Evolutionary conservation across 2,329 filamentous ascomycete genomes (phyloP).

Genomic region (Phyllosticta citriasiana): DNA sequence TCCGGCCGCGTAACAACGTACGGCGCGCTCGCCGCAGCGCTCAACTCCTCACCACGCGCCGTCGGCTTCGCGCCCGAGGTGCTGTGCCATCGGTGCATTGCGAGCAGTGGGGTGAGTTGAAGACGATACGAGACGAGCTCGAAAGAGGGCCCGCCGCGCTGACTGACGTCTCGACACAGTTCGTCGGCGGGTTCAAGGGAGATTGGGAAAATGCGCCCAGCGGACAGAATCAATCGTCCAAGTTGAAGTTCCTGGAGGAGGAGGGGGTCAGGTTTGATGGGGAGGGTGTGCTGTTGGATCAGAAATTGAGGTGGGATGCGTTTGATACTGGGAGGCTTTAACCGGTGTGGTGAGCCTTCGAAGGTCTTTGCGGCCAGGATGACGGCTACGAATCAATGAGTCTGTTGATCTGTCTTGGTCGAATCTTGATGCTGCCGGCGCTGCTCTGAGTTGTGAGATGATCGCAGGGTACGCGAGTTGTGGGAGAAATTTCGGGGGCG

Average conservation of each 20-base stretch:
- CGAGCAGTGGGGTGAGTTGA: constrained; percentile 55
- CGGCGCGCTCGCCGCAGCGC: constrained; percentile 55
- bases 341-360: background rate
- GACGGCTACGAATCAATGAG: background rate
- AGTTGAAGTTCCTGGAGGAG: constrained; percentile 48
- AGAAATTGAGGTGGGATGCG: constrained; percentile 32
- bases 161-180: constrained; percentile 14
- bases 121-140: too few relatives aligned
- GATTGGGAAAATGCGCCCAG: constrained; percentile 51
- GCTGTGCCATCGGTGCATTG: constrained; percentile 73
- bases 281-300: constrained; percentile 48
- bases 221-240: constrained; percentile 53
- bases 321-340: constrained; percentile 19
- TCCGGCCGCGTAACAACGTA: constrained; percentile 69
- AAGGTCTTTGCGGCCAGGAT: background rate
- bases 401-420: too few relatives aligned
- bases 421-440: too few relatives aligned
- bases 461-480: background rate
- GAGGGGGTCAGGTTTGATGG: constrained; percentile 58
- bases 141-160: background rate
- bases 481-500: background rate
- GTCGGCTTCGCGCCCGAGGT: constrained; percentile 74
- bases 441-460: background rate
- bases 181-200: constrained; percentile 60
- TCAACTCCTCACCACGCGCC: constrained; percentile 63